Base-by-base conservation (phyloP, 257 asterid genomes). In the Schizonepeta tenuifolia region DNA sequence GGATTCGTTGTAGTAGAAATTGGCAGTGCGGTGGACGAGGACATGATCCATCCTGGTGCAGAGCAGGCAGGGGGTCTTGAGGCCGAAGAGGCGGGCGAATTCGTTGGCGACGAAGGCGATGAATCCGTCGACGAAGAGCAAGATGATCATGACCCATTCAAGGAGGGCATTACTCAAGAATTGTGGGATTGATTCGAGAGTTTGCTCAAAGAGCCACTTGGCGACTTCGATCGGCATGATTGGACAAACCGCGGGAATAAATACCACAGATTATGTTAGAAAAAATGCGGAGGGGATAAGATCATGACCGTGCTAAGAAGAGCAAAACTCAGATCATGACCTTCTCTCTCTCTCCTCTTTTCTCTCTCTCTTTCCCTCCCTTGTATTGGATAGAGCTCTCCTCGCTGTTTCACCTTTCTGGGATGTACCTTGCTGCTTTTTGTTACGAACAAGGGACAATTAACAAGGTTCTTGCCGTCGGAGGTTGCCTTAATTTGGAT, bases 1-100 rank as follows among this genome's bases (percentile, higher is more conserved):
- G 38, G 96, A 89, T 5, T 88, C 92, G 40, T 91, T 82, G 77
- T 82, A 93, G 83, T 83, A 90, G 51, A 83, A 84, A 54, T 72
- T 82, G 1, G 89, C 67, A 72, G 78, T 38, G 20, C 86, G 79
- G 33, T 75, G 83, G 61, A 76, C 82, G 6, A 89, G 84, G 65
- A 89, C 70, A 50, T 87, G 90, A 59, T 91, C 93, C 6, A 91
- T 80, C 54, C 95, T 84, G 0, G 97, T 88, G 58, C 97, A 94
- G 47, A 91, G 81, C 72, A 89, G 62, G 68, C 99, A 94, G 0
- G 99, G 99, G 56, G 55, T 70, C 65, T 58, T 71, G 67, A 91
- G 83, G 24, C 80, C 93, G 8, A 89, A 89, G 6, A 82, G 70
- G 38, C 79, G 86, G 43, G 99, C 90, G 21, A 88, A 79, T 70